phyloP scores from a whole-genome alignment of 805 yeast species.

The Sugiyamaella marilandica region DNA sequence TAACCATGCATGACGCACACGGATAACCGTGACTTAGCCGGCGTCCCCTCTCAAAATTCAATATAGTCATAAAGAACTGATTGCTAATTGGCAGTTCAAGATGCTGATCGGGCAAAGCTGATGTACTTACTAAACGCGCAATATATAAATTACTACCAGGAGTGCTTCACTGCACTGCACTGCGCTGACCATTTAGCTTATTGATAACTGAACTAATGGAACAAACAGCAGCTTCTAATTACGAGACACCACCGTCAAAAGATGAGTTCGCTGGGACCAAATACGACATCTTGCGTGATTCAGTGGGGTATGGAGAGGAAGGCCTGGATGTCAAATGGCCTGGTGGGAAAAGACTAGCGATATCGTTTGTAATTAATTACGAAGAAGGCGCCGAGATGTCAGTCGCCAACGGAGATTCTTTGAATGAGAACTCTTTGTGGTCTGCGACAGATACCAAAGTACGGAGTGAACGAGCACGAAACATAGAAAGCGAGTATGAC shows the following conservation, averaged over 20 bases:
- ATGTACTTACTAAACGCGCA: too few relatives aligned
- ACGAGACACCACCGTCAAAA: background rate
- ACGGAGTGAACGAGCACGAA: constrained; percentile 16
- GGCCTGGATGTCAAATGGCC: constrained; percentile 35
- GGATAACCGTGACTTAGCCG: background rate
- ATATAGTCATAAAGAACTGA: too few relatives aligned
- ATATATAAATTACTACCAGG: too few relatives aligned
- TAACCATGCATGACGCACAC: background rate
- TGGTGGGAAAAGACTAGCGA: constrained; percentile 31
- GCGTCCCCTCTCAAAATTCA: too few relatives aligned
- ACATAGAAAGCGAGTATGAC: constrained; percentile 34
- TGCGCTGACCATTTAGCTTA: too few relatives aligned
- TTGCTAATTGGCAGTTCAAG: too few relatives aligned
- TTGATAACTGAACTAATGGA: background rate
- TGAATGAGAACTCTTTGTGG: constrained; percentile 13
- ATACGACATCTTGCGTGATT: constrained; percentile 27
- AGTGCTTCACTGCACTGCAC: too few relatives aligned
- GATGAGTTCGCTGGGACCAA: constrained; percentile 11
- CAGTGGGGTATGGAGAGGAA: constrained; percentile 32
- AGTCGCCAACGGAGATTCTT: constrained; percentile 30
- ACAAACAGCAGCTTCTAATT: background rate
- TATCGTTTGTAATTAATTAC: constrained; percentile 33
- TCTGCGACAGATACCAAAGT: constrained; percentile 9
- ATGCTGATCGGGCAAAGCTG: background rate
- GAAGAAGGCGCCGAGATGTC: constrained; percentile 36